Percentiles rank a stretch among this genome's conserved stretches.
These are phyloP conservation scores for Geosmithia putterillii DNA, from an alignment of 2,329 filamentous ascomycete species.

Conservation along the genomic window DNA sequence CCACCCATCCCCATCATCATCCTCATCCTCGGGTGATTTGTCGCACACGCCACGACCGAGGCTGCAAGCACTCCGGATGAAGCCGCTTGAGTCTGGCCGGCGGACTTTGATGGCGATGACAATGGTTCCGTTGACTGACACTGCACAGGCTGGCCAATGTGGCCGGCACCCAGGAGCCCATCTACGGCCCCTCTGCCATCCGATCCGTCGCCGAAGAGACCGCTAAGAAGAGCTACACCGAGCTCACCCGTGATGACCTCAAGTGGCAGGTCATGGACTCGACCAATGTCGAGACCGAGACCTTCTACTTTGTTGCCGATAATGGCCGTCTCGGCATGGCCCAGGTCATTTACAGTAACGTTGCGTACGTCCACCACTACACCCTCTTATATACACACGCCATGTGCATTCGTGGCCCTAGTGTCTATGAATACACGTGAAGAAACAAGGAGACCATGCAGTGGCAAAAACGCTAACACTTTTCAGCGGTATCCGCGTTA, in stretches of 20 bases:
- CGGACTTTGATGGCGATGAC: neutral
- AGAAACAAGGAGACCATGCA: no score
- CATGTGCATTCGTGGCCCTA: neutral
- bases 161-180: conserved; percentile 90
- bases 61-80: neutral
- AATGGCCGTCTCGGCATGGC: conserved; percentile 64
- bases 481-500: conserved; percentile 73
- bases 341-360: conserved; percentile 96
- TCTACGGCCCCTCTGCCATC: conserved; percentile 84
- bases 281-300: conserved; percentile 89
- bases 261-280: conserved; percentile 73
- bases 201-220: conserved; percentile 75
- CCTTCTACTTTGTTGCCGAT: conserved; percentile 80
- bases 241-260: conserved; percentile 64
- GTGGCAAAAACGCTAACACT: conserved; percentile 9
- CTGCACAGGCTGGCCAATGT: conserved; percentile 55
- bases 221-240: conserved; percentile 66
- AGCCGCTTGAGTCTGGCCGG: no score
- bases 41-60: neutral
- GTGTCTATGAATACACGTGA: no score
- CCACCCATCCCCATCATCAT: neutral
- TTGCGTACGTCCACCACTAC: conserved; percentile 67
- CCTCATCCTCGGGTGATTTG: neutral
- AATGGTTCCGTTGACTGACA: neutral
- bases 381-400: conserved; percentile 1